phyloP scores from a whole-genome alignment of 2,329 filamentous ascomycete genomes.

The Exophiala viscosa region DNA sequence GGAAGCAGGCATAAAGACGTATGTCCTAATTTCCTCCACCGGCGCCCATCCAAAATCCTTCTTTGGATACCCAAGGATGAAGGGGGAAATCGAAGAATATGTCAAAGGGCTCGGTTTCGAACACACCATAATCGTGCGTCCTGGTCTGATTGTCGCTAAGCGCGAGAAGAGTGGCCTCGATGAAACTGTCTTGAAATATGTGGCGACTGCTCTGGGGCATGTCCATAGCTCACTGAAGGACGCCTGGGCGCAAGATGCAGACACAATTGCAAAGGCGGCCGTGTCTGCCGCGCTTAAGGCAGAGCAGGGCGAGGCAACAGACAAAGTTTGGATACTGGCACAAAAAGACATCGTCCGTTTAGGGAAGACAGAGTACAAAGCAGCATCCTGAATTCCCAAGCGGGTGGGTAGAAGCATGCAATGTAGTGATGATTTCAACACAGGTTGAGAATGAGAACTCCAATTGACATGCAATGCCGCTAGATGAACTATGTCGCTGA shows the following conservation, averaged over 20 bases:
- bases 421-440: no score
- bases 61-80: constrained; percentile 66
- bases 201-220: constrained; percentile 56
- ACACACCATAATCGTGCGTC: constrained; percentile 68
- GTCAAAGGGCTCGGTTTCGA: constrained; percentile 71
- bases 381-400: constrained; percentile 3
- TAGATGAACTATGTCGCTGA: no score
- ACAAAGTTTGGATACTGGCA: constrained; percentile 40
- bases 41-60: constrained; percentile 50
- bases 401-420: no score
- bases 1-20: constrained; percentile 66
- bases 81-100: constrained; percentile 78
- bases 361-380: constrained; percentile 30
- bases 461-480: no score
- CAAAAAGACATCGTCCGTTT: constrained; percentile 39
- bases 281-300: constrained; percentile 40
- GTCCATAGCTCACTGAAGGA: constrained; percentile 59
- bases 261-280: constrained; percentile 57
- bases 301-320: constrained; percentile 38
- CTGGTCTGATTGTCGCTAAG: constrained; percentile 72
- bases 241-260: constrained; percentile 67
- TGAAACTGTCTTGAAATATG: constrained; percentile 55
- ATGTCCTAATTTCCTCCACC: constrained; percentile 68
- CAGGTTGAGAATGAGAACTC: no score
- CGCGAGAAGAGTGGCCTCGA: constrained; percentile 59